These are phyloP conservation scores for Fusarium poae DNA, from an alignment of 2,329 filamentous ascomycete species.

Conservation along the genomic window DNA sequence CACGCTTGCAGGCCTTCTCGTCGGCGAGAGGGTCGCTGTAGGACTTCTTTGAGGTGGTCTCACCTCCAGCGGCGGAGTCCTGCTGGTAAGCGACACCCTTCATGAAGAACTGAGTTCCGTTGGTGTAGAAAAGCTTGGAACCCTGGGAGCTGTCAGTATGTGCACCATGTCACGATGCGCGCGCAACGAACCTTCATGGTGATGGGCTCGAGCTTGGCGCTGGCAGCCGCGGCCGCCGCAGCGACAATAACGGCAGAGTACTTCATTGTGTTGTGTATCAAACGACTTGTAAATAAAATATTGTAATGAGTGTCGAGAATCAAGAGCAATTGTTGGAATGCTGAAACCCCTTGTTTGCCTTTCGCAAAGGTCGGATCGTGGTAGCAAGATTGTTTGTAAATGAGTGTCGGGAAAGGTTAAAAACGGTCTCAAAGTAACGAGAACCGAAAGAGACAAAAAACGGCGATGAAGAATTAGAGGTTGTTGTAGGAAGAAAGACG, in stretches of 20 bases:
- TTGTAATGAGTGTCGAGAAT: conserved; percentile 40
- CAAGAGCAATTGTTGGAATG: conserved; percentile 36
- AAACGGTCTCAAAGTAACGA: conserved; percentile 44
- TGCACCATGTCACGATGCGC: background rate
- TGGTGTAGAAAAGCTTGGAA: conserved; percentile 90
- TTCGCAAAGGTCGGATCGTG: conserved; percentile 26
- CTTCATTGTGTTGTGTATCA: conserved; percentile 51
- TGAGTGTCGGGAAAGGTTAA: conserved; percentile 51
- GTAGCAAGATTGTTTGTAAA: conserved; percentile 40
- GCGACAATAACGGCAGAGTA: conserved; percentile 57
- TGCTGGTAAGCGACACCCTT: conserved; percentile 96
- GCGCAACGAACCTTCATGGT: conserved; percentile 72
- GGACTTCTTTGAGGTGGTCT: conserved; percentile 58
- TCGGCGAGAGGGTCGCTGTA: conserved; percentile 90
- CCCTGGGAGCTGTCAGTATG: conserved; percentile 61
- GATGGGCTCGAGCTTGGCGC: conserved; percentile 67
- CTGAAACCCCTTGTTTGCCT: conserved; percentile 36
- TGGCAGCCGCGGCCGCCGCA: conserved; percentile 57
- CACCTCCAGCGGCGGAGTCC: conserved; percentile 72
- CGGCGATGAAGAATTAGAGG: conserved; percentile 45
- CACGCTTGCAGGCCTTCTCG: conserved; percentile 78
- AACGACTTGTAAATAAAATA: conserved; percentile 34
- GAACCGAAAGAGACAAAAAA: conserved; percentile 44
- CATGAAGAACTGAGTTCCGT: conserved; percentile 78
- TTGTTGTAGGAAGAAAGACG: conserved; percentile 39